phyloP scores from a whole-genome alignment of 1,139 yeast genomes.

The Pichia sp. region DNA sequence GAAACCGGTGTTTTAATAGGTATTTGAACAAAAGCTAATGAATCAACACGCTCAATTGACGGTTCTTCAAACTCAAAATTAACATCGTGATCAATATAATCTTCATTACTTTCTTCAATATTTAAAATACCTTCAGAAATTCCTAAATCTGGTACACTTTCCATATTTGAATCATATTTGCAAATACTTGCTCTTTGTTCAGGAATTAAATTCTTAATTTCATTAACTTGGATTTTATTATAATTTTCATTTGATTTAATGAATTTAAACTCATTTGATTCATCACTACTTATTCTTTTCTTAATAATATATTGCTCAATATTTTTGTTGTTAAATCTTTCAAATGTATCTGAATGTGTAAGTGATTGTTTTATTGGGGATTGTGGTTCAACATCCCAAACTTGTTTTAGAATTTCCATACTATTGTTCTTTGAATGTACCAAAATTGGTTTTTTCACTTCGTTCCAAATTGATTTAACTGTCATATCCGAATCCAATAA shows the following conservation, averaged over 20 bases:
- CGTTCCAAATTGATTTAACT: neutral
- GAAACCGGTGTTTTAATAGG: slow-evolving; percentile 8
- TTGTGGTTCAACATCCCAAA: slow-evolving; percentile 23
- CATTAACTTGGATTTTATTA: neutral
- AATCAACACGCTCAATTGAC: neutral
- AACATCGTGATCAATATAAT: neutral
- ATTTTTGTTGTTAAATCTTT: slow-evolving; percentile 20
- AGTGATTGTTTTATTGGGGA: neutral
- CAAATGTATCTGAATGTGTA: slow-evolving; percentile 14
- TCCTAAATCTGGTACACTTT: slow-evolving; percentile 22
- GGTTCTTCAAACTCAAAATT: neutral
- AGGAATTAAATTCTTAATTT: neutral
- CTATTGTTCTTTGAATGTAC: slow-evolving; percentile 8
- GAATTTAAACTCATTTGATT: slow-evolving; percentile 19
- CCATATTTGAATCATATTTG: slow-evolving; percentile 13
- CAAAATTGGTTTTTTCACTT: neutral
- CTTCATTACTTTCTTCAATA: neutral
- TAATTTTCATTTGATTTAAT: slow-evolving; percentile 9
- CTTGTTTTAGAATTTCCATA: slow-evolving; percentile 24
- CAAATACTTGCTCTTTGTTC: slow-evolving; percentile 16
- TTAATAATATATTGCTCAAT: slow-evolving; percentile 24
- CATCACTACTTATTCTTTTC: slow-evolving; percentile 27
- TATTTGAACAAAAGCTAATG: neutral
- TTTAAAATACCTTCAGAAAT: slow-evolving; percentile 11
- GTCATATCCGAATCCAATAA: neutral